These are phyloP conservation scores for Cymodocea nodosa DNA, from an alignment of 116 monocot genomes.

Conservation along the genomic window DNA sequence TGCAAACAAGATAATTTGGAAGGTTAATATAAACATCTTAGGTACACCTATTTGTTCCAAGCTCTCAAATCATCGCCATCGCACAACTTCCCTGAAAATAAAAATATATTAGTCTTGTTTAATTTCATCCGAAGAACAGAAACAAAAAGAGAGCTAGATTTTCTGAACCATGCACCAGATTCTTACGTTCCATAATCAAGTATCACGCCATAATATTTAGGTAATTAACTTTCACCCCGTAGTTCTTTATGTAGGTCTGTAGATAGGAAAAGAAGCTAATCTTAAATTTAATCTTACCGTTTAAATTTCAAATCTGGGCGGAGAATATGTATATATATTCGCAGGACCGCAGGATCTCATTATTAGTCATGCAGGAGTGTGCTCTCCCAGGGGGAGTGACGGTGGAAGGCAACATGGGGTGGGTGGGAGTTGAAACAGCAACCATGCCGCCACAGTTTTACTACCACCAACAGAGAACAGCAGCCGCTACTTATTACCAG, in stretches of 20 bases:
- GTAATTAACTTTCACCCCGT: no score
- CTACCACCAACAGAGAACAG: conserved; percentile 15
- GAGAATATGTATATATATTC: neutral
- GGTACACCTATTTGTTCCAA: no score
- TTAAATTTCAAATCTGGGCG: no score
- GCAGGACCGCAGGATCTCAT: neutral
- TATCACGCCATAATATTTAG: no score
- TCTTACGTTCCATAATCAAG: neutral
- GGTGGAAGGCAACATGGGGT: conserved; percentile 20
- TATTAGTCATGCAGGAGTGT: conserved; percentile 18
- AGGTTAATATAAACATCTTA: no score
- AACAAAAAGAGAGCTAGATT: neutral
- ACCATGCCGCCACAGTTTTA: conserved; percentile 17
- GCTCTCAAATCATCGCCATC: no score
- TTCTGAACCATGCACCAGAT: neutral
- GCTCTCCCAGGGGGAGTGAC: conserved; percentile 16
- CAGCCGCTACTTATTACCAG: neutral
- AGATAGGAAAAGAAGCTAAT: no score
- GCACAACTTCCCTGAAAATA: no score
- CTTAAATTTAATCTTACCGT: no score
- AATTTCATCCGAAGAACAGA: neutral
- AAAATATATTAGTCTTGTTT: no score
- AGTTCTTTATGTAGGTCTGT: no score
- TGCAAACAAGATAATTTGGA: neutral
- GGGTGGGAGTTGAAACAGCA: conserved; percentile 22